Conservation (phyloP, 495 filamentous ascomycete genomes). For the Thermothielavioides terrestris region DNA sequence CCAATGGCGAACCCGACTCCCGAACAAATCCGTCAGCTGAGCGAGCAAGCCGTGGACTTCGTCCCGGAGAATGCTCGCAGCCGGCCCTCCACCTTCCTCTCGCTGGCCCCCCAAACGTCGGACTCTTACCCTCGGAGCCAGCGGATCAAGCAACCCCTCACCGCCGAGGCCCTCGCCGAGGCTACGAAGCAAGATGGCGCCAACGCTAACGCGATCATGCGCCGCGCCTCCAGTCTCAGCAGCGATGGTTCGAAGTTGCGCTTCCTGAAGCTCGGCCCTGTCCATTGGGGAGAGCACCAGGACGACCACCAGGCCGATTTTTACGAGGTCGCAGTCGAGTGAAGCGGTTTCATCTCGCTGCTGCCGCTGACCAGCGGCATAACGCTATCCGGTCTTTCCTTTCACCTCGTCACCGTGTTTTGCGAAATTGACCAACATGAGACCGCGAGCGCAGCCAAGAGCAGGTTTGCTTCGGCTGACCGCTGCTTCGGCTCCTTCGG, state of each 20-base stretch:
- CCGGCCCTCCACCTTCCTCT: conserved; percentile 35
- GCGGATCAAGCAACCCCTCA: conserved; percentile 12
- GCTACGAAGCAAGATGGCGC: conserved; percentile 8
- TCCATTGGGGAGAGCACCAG: conserved; percentile 42
- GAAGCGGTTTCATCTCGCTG: conserved; percentile 10
- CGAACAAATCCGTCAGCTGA: conserved; percentile 17
- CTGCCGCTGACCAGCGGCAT: too few relatives aligned
- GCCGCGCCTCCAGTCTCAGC: conserved; percentile 30
- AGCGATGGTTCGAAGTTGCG: conserved; percentile 29
- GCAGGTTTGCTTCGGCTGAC: background rate
- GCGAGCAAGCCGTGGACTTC: conserved; percentile 17
- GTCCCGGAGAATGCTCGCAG: conserved; percentile 12
- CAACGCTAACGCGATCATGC: conserved; percentile 10
- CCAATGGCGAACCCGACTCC: conserved; percentile 9
- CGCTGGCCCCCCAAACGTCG: conserved; percentile 37
- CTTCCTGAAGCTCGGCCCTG: conserved; percentile 43
- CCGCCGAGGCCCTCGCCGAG: conserved; percentile 19
- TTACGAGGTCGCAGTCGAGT: conserved; percentile 37
- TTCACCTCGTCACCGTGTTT: too few relatives aligned
- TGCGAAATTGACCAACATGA: too few relatives aligned
- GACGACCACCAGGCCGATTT: conserved; percentile 38
- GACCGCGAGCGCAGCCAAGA: too few relatives aligned
- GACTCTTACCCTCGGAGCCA: conserved; percentile 32
- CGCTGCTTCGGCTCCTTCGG: too few relatives aligned
- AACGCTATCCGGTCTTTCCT: too few relatives aligned